Evolutionary conservation across 306 rosid genomes (phyloP).

Genomic region (Aeschynomene evenia): DNA sequence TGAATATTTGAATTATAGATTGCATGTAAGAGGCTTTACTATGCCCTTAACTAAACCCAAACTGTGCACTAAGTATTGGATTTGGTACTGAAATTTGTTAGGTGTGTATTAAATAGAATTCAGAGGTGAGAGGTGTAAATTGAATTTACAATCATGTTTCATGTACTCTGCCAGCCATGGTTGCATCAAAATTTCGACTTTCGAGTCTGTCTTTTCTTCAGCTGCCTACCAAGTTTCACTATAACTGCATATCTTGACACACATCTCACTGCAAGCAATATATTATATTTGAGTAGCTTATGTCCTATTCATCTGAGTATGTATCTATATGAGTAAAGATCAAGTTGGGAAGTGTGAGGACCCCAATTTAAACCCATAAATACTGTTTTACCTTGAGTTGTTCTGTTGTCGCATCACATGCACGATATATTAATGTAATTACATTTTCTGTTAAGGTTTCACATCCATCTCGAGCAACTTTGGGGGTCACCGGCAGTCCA

Average conservation of each 20-base stretch:
- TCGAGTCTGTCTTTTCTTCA: background rate
- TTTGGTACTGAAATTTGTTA: constrained; percentile 10
- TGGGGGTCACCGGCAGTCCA: constrained; percentile 60
- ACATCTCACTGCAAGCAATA: background rate
- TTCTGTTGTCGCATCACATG: background rate
- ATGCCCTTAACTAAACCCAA: constrained; percentile 14
- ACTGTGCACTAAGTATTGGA: background rate
- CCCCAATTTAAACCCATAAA: background rate
- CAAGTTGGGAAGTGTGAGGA: background rate
- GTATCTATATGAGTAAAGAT: background rate
- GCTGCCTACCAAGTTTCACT: background rate
- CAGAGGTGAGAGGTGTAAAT: background rate
- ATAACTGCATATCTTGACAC: background rate
- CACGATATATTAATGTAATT: constrained; percentile 9
- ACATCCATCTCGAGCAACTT: constrained; percentile 64
- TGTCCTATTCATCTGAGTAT: constrained; percentile 12
- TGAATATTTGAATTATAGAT: constrained; percentile 12
- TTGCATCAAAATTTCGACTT: background rate
- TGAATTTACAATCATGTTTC: constrained; percentile 14
- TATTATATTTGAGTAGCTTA: background rate
- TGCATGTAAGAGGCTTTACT: constrained; percentile 6
- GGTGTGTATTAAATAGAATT: constrained; percentile 6
- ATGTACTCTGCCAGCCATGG: background rate
- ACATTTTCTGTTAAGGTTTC: constrained; percentile 56
- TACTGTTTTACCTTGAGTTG: background rate